Evolutionary conservation across 371 early-diverging fungal species (phyloP), one percentile per base, ranked within the genome.

Genomic region (Mortierella sp.): DNA sequence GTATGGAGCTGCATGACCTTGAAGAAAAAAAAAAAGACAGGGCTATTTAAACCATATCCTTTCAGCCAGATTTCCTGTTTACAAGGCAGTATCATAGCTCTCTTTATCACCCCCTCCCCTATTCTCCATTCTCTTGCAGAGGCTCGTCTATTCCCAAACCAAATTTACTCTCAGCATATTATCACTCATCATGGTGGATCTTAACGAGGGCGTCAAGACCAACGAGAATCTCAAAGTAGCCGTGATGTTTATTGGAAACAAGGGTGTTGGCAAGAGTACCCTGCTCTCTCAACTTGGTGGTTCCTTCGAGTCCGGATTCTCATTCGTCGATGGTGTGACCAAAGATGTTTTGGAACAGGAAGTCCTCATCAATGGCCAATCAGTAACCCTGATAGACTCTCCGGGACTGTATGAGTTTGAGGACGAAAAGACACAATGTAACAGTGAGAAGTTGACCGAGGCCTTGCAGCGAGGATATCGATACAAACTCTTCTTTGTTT

Each of bases 401-500:
- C 68, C 68, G 14, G 62, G 68, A 19, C 29, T 68, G 48, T 68
- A 55, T 29, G 68, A 68, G 18, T 37, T 57, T 9, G 44, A 61
- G 26, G 30, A 26, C 21, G 11, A 57, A 5, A 29, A 4, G 12
- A 62, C 68, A n/a, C 7, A 47, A 47, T 4, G 2, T 4, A 68
- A 68, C 48, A 19, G 48, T 18, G 21, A 26, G 50, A 46, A 48
- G 53, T 44, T 68, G 25, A 57, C 62, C 0, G 7, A 47, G 5
- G 68, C 62, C 1, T 45, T 68, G 48, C n/a, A 57, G 5, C 12
- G 37, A 16, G 47, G 37, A 55, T 18, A 61, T 61, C 62, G 14
- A 57, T 68, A 56, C 57, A 68, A 62, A 37, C 5, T 68, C 16
- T 26, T 68, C 62, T 61, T 68, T 46, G 62, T 68, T 29, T 30